phyloP scores from a whole-genome alignment of 148 eudicot species.

The Diospyros kaki region DNA sequence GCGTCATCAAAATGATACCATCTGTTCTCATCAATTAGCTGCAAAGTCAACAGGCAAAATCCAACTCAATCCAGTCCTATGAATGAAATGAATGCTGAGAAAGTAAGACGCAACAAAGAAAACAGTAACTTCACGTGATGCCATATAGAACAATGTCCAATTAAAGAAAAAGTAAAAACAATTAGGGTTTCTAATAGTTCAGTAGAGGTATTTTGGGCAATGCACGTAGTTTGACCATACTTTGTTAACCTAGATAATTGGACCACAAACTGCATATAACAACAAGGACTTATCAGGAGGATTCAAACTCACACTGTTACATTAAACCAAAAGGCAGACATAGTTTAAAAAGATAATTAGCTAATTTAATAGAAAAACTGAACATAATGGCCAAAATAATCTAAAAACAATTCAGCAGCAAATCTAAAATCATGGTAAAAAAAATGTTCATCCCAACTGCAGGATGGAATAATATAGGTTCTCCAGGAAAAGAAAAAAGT shows the following conservation, averaged over 20 bases:
- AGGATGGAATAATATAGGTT: background rate
- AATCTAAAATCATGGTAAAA: background rate
- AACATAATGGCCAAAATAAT: background rate
- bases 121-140: background rate
- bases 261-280: background rate
- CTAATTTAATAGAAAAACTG: background rate
- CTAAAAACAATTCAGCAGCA: background rate
- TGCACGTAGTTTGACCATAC: background rate
- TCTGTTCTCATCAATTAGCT: constrained; percentile 80
- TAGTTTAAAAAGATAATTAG: no score
- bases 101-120: background rate
- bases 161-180: background rate
- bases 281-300: background rate
- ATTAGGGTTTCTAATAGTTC: background rate
- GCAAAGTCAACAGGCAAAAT: constrained; percentile 24
- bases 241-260: background rate
- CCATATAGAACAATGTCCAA: background rate
- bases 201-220: background rate
- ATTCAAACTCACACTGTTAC: no score
- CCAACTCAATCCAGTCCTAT: constrained; percentile 3
- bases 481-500: background rate
- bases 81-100: background rate
- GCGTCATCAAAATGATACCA: constrained; percentile 98
- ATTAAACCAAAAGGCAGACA: no score
- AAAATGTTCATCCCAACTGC: background rate